A percentile compares a stretch with the other conserved stretches of the same genome.
phyloP scores from a whole-genome alignment of 2,329 filamentous ascomycete genomes.

The Tothia fuscella region DNA sequence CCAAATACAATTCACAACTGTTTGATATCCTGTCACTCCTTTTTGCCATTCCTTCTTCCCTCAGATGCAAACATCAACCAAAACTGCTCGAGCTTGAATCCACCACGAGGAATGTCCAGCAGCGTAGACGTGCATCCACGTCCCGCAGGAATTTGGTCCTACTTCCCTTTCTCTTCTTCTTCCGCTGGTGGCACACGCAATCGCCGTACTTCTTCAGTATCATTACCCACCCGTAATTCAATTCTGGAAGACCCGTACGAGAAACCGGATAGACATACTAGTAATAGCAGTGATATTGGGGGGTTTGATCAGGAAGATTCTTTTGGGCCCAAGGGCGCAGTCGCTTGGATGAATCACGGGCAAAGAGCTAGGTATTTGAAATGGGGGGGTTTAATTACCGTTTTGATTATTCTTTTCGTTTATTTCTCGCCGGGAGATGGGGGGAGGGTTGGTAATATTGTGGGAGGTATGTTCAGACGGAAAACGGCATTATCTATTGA shows the following conservation, averaged over 20 bases:
- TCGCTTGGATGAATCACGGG: constrained; percentile 55
- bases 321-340: constrained; percentile 21
- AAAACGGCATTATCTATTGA: too few species aligned
- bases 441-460: constrained; percentile 10
- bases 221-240: constrained; percentile 33
- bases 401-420: constrained; percentile 46
- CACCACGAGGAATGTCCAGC: too few species aligned
- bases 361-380: constrained; percentile 50
- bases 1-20: too few species aligned
- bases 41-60: too few species aligned
- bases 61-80: too few species aligned
- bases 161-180: constrained; percentile 34
- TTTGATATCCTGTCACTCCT: too few species aligned
- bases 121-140: too few species aligned
- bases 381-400: constrained; percentile 46
- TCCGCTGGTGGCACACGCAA: constrained; percentile 23
- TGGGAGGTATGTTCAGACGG: background rate
- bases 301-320: background rate
- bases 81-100: too few species aligned
- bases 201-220: constrained; percentile 40
- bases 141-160: too few species aligned
- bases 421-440: constrained; percentile 36
- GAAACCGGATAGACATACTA: constrained; percentile 32
- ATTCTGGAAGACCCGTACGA: constrained; percentile 31
- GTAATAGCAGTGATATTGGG: constrained; percentile 15